A percentile compares a stretch with the other conserved stretches of the same genome.
Evolutionary conservation across 2,329 filamentous ascomycete species (phyloP).

Genomic region (Myriangium duriaei): DNA sequence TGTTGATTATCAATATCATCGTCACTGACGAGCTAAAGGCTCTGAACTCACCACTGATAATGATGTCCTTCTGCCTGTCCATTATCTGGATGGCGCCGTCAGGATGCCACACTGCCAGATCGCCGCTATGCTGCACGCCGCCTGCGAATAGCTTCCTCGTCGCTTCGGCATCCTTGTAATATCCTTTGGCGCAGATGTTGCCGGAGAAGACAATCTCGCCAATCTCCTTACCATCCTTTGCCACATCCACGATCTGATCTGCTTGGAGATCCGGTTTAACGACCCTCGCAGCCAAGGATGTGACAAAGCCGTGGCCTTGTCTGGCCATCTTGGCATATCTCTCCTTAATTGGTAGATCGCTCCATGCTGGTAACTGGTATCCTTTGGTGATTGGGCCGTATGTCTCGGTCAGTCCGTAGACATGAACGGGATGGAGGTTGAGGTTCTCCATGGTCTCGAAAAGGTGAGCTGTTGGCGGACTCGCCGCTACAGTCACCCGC

Average conservation of each 20-base stretch:
- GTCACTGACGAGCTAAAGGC: background rate
- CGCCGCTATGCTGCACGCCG: conserved; percentile 76
- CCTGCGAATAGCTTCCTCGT: conserved; percentile 79
- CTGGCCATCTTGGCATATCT: conserved; percentile 84
- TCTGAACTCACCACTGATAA: conserved; percentile 65
- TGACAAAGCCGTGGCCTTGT: conserved; percentile 85
- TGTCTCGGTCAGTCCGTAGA: conserved; percentile 79
- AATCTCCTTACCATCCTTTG: conserved; percentile 59
- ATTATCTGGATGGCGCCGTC: conserved; percentile 87
- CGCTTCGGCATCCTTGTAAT: conserved; percentile 80
- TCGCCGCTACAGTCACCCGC: conserved; percentile 82
- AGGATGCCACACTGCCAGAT: conserved; percentile 83
- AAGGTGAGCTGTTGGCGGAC: conserved; percentile 75
- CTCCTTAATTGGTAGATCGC: conserved; percentile 57
- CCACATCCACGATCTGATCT: conserved; percentile 54
- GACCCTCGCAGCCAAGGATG: conserved; percentile 66
- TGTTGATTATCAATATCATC: conserved; percentile 22
- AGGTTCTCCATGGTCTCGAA: conserved; percentile 85
- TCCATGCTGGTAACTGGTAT: conserved; percentile 78
- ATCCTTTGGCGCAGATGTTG: conserved; percentile 85
- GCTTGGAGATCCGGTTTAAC: conserved; percentile 62
- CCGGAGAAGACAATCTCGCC: conserved; percentile 78
- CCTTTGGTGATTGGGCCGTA: conserved; percentile 94
- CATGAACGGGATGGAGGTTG: conserved; percentile 83
- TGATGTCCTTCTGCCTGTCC: conserved; percentile 93